Evolutionary conservation across 345 rosid genomes (phyloP).

Genomic region (Salix caprea): DNA sequence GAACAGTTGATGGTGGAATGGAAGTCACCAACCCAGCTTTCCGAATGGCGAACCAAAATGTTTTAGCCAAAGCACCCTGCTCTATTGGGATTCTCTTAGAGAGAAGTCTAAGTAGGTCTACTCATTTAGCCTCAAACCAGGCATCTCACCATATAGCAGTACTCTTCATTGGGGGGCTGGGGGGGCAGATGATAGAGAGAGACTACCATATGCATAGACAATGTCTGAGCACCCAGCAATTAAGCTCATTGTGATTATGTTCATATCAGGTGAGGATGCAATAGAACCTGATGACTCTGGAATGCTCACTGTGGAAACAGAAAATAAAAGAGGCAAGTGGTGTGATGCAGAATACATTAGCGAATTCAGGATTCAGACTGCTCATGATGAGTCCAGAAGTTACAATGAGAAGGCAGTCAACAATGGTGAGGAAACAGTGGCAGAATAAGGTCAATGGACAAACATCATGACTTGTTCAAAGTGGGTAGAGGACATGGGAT

Average conservation of each 20-base stretch:
- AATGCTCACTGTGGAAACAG: conserved; percentile 25
- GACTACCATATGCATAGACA: conserved; percentile 73
- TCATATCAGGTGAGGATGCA: conserved; percentile 45
- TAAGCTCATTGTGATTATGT: conserved; percentile 54
- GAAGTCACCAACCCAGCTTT: conserved; percentile 85
- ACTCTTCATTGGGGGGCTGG: conserved; percentile 82
- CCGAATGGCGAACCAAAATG: conserved; percentile 72
- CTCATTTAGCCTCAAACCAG: conserved; percentile 47
- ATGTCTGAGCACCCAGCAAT: conserved; percentile 71
- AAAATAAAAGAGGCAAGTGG: conserved; percentile 32
- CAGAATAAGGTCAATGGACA: conserved; percentile 65
- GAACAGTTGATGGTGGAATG: conserved; percentile 94
- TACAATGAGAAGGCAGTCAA: conserved; percentile 52
- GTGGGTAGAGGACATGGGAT: conserved; percentile 90
- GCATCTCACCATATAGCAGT: conserved; percentile 63
- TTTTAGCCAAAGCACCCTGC: conserved; percentile 71
- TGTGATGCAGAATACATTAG: conserved; percentile 56
- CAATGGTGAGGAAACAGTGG: conserved; percentile 85
- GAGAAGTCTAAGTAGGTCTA: conserved; percentile 63
- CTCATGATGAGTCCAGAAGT: conserved; percentile 38
- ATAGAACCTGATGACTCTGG: conserved; percentile 14
- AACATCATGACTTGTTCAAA: conserved; percentile 64
- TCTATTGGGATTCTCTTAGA: conserved; percentile 86
- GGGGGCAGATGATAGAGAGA: conserved; percentile 94
- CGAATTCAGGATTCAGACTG: conserved; percentile 43